Evolutionary conservation across 345 rosid species (phyloP).

Genomic region (Bruguiera gymnorhiza): DNA sequence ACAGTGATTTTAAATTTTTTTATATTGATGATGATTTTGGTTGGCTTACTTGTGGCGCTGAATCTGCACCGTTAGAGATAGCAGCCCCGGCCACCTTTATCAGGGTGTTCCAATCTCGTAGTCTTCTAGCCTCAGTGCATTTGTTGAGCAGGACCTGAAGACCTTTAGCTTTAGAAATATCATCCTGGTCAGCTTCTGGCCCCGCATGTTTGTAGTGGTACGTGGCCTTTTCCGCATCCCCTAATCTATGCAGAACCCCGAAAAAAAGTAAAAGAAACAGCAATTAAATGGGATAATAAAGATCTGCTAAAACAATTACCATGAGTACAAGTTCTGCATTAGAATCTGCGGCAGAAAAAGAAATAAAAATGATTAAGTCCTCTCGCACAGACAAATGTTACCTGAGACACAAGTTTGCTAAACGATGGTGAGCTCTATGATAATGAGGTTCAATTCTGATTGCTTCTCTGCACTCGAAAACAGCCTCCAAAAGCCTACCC

Average conservation of each 20-base stretch:
- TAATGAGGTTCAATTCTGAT: constrained; percentile 79
- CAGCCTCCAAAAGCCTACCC: constrained; percentile 79
- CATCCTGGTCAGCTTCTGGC: constrained; percentile 73
- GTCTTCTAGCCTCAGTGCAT: constrained; percentile 66
- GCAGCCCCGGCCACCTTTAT: constrained; percentile 51
- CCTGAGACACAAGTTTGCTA: constrained; percentile 82
- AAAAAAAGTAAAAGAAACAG: no score
- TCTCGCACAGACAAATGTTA: constrained; percentile 9
- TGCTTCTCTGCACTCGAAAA: constrained; percentile 91
- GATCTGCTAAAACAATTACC: no score
- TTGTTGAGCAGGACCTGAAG: constrained; percentile 54
- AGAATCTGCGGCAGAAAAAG: no score
- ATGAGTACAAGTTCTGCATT: no score
- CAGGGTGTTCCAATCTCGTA: constrained; percentile 66
- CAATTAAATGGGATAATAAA: background rate
- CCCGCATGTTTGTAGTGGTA: constrained; percentile 89
- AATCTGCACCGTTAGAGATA: constrained; percentile 71
- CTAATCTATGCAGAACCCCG: constrained; percentile 48
- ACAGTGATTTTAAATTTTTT: no score
- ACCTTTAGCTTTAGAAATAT: constrained; percentile 58
- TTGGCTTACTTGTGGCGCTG: constrained; percentile 65
- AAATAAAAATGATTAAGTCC: no score
- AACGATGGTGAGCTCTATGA: constrained; percentile 89
- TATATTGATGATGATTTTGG: background rate
- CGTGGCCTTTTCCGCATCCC: constrained; percentile 78